Conservation (phyloP, 495 filamentous ascomycete species). For the Tuber calosporum region DNA sequence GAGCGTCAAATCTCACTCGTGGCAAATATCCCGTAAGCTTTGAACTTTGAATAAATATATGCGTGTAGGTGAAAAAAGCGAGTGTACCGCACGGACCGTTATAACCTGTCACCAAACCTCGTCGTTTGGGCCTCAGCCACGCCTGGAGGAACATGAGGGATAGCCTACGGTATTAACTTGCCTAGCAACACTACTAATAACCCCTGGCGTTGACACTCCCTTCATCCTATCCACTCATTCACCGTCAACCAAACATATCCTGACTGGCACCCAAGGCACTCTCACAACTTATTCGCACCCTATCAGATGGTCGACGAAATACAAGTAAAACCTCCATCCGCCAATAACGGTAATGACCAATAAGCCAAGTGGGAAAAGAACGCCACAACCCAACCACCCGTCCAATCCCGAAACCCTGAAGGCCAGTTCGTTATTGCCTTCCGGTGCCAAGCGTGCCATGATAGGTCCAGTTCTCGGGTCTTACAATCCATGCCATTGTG, state of each 20-base stretch:
- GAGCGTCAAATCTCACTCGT: background rate
- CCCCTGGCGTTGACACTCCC: background rate
- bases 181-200: background rate
- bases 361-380: background rate
- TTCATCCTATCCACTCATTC: background rate
- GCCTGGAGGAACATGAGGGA: background rate
- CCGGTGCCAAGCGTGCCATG: background rate
- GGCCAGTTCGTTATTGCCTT: background rate
- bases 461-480: background rate
- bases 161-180: background rate
- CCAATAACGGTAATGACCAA: background rate
- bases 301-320: background rate
- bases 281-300: background rate
- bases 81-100: background rate
- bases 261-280: background rate
- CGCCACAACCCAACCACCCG: background rate
- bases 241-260: background rate
- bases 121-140: background rate
- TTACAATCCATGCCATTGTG: background rate
- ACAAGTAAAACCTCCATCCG: background rate
- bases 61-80: background rate
- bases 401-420: background rate
- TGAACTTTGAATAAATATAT: background rate
- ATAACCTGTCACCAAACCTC: background rate
- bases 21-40: background rate